These are phyloP conservation scores for Glonium stellatum DNA, from an alignment of 495 filamentous ascomycete species.

Conservation along the genomic window DNA sequence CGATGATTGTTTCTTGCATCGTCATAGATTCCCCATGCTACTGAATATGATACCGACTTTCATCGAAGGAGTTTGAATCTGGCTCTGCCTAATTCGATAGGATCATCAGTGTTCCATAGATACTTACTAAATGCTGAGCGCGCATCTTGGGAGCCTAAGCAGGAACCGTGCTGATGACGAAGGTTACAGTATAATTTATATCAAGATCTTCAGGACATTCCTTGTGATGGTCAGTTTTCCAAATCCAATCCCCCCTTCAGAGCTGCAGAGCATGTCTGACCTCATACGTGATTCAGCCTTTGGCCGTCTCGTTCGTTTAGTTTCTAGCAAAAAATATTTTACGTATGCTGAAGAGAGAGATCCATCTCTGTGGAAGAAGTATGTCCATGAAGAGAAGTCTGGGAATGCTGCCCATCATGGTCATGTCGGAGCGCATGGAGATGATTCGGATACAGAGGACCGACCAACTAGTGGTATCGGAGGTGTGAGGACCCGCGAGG, in stretches of 20 bases:
- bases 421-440: conserved; percentile 16
- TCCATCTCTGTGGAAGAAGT: conserved; percentile 31
- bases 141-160: not conserved
- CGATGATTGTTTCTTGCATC: not conserved
- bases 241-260: not conserved
- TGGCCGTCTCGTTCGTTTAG: conserved; percentile 32
- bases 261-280: conserved; percentile 8
- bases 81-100: not conserved
- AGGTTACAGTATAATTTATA: not conserved
- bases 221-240: not conserved
- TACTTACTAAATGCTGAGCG: not conserved
- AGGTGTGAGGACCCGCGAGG: conserved; percentile 28
- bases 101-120: not conserved
- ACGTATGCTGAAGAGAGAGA: conserved; percentile 34
- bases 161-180: not conserved
- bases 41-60: not conserved
- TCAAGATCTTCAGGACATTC: not conserved
- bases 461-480: conserved; percentile 8
- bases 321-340: conserved; percentile 25
- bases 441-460: conserved; percentile 19
- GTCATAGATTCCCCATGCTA: not conserved
- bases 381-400: conserved; percentile 34
- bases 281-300: conserved; percentile 37
- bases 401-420: conserved; percentile 32
- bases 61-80: not conserved